Evolutionary conservation across 352 stramenopile species (phyloP), one percentile per base, ranked within the genome.

Genomic region (Pythium plurisporium): DNA sequence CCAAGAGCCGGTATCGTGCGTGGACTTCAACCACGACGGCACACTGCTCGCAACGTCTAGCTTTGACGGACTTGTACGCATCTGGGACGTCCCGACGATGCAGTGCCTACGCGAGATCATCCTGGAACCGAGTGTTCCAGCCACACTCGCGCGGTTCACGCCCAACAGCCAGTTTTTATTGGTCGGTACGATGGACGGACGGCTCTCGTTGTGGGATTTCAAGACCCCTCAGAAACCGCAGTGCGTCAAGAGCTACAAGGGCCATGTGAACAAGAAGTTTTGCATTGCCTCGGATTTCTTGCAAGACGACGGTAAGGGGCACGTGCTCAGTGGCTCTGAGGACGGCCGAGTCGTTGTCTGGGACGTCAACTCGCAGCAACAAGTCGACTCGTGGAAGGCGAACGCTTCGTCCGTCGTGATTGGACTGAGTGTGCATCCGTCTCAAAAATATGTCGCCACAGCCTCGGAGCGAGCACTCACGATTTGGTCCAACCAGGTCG

Each of bases 71-170:
- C 67, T 92, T n/a, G 79, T 80, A 50, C 79, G 96, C 41, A 86
- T 99, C 29, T 99, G 96, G 96, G 96, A 99, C 76, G 92, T 97
- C n/a, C 87, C 86, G 20, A 97, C 90, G 23, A 94, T 91, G 40
- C 88, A 98, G 69, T 99, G 96, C 70, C 70, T 99, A 23, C 97
- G 96, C 36, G 98, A 96, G 27, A 82, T 97, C 26, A 87, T 98
- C 37, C 49, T 75, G 31, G 72, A 82, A 10, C 70, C 74, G 5
- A 67, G 73, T 1, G 74, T 70, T 17, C 79, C 82, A 3, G 80
- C 91, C 38, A 87, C 79, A 19, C 84, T 82, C 58, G 91, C 93
- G 6, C 78, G 70, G 15, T 99, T 98, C 72, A 89, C 88, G 27
- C 94, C 96, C 30, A 99, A 99, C 68, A 91, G 91, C 31, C 86